A percentile compares a stretch with the other conserved stretches of the same genome.
Conservation (phyloP, 352 stramenopile species). For the Phytophthora litchii region DNA sequence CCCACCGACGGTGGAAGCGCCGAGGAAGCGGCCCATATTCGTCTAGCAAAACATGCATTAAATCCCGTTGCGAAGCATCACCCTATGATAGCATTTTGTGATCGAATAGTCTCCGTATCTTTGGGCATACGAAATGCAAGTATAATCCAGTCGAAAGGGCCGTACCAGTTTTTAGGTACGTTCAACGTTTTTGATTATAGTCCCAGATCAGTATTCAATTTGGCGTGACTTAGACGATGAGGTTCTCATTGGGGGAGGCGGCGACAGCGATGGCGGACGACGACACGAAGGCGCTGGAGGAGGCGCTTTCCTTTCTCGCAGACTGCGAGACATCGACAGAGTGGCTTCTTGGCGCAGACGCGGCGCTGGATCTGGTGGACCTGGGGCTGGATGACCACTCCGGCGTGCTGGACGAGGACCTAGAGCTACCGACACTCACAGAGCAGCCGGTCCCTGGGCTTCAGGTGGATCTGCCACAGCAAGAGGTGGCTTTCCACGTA, state of each 20-base stretch:
- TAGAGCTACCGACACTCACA: slow-evolving; percentile 33
- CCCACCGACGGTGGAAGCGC: neutral
- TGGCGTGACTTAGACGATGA: slow-evolving; percentile 1
- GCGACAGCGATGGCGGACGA: slow-evolving; percentile 17
- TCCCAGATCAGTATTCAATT: slow-evolving; percentile 14
- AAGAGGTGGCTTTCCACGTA: neutral
- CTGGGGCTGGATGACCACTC: slow-evolving; percentile 5
- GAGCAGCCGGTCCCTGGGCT: slow-evolving; percentile 20
- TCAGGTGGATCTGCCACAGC: neutral
- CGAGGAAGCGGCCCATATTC: neutral
- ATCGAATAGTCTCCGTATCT: slow-evolving; percentile 1
- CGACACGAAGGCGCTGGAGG: slow-evolving; percentile 38
- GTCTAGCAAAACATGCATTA: too few species aligned
- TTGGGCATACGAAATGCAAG: neutral
- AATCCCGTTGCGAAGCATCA: too few species aligned
- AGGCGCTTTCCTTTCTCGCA: slow-evolving; percentile 45
- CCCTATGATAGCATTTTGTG: neutral
- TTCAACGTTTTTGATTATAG: neutral
- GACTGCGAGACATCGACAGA: slow-evolving; percentile 44
- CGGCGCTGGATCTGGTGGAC: slow-evolving; percentile 19
- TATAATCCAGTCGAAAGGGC: slow-evolving; percentile 5
- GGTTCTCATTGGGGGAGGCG: slow-evolving; percentile 4
- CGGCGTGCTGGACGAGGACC: slow-evolving; percentile 14
- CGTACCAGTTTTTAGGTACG: neutral
- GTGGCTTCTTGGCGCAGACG: slow-evolving; percentile 33